These are phyloP conservation scores for Thecaphora thlaspeos DNA, from an alignment of 1,284 basidiomycete genomes.

Conservation along the genomic window DNA sequence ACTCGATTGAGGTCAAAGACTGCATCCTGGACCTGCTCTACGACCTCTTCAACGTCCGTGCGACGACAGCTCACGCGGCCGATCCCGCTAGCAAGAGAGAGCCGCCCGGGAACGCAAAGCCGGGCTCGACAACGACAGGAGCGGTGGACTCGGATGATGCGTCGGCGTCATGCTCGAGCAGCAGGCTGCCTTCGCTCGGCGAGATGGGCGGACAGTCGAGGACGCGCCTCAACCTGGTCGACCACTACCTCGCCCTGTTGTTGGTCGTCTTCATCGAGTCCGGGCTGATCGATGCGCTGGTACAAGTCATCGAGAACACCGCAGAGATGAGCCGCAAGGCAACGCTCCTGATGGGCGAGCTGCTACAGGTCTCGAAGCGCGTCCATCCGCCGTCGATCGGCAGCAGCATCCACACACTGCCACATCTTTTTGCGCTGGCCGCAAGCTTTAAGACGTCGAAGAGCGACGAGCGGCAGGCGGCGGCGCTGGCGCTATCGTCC, in stretches of 20 bases:
- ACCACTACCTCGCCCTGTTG: slow-evolving; percentile 90
- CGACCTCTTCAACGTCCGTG: slow-evolving; percentile 70
- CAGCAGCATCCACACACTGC: slow-evolving; percentile 78
- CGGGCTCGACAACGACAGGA: slow-evolving; percentile 13
- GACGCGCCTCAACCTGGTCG: slow-evolving; percentile 73
- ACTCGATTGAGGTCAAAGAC: slow-evolving; percentile 71
- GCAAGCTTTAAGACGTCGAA: slow-evolving; percentile 64
- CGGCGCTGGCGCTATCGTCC: slow-evolving; percentile 77
- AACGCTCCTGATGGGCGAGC: slow-evolving; percentile 85
- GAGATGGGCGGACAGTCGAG: slow-evolving; percentile 33
- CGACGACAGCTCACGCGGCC: slow-evolving; percentile 13
- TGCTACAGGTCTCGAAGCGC: slow-evolving; percentile 82
- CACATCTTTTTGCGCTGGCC: slow-evolving; percentile 80
- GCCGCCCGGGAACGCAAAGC: slow-evolving; percentile 13
- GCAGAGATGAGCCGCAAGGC: slow-evolving; percentile 60
- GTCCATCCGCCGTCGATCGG: slow-evolving; percentile 81
- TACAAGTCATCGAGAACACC: slow-evolving; percentile 43
- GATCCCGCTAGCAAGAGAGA: slow-evolving; percentile 36
- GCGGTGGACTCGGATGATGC: no score
- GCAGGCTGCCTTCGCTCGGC: slow-evolving; percentile 8
- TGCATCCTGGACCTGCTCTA: slow-evolving; percentile 84
- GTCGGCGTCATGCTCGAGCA: no score
- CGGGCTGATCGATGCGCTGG: slow-evolving; percentile 64
- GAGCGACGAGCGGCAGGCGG: slow-evolving; percentile 68
- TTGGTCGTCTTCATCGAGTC: slow-evolving; percentile 82